Evolutionary conservation across 208 protist genomes (phyloP).

Genomic region (Trypanosoma brucei): DNA sequence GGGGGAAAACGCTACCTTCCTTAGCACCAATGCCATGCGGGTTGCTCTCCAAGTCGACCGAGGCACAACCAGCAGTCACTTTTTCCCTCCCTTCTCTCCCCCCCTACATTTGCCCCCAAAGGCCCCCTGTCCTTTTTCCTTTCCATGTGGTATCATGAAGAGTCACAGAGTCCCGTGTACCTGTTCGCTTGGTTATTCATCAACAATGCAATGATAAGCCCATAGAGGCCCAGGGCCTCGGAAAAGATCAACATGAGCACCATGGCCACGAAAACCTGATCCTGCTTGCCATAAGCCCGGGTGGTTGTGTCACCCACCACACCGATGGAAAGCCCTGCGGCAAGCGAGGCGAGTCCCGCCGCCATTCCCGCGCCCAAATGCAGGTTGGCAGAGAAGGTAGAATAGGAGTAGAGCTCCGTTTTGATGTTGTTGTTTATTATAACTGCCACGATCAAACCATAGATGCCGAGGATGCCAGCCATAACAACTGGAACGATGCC

Average conservation of each 20-base stretch:
- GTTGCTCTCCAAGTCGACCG: no score
- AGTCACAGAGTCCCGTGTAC: slow-evolving; percentile 63
- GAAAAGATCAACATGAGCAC: slow-evolving; percentile 99
- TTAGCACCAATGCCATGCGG: no score
- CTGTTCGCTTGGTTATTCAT: slow-evolving; percentile 90
- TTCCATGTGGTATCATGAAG: slow-evolving; percentile 2
- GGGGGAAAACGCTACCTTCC: no score
- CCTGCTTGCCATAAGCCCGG: slow-evolving; percentile 92
- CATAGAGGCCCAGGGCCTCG: slow-evolving; percentile 98
- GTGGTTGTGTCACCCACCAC: slow-evolving; percentile 97
- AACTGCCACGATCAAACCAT: slow-evolving; percentile 99
- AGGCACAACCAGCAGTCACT: background rate
- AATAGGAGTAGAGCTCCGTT: slow-evolving; percentile 70
- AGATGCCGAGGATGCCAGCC: slow-evolving; percentile 98
- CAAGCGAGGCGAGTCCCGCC: slow-evolving; percentile 93
- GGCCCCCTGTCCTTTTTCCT: background rate
- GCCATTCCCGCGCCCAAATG: slow-evolving; percentile 96
- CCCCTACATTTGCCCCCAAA: background rate
- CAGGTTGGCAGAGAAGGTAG: slow-evolving; percentile 86
- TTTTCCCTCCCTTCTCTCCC: background rate
- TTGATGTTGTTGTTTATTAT: slow-evolving; percentile 95
- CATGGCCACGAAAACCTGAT: slow-evolving; percentile 99
- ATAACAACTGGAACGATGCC: slow-evolving; percentile 92
- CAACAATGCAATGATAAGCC: slow-evolving; percentile 98
- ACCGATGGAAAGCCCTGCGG: slow-evolving; percentile 98